Evolutionary conservation across 2,329 filamentous ascomycete genomes (phyloP).

Genomic region (Xylariales sp.): DNA sequence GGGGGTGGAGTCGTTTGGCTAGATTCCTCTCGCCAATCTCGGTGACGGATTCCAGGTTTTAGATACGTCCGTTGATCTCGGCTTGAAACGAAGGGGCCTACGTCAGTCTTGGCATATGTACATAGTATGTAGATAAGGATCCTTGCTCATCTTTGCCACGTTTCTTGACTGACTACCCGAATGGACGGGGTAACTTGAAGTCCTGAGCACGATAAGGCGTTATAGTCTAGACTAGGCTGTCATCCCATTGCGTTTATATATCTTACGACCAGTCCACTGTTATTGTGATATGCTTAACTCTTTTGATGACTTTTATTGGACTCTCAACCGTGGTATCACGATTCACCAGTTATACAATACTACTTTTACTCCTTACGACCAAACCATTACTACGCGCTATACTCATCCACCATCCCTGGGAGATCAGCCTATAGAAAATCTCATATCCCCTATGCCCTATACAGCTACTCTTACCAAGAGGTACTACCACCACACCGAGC

Average conservation of each 20-base stretch:
- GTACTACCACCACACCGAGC: conserved; percentile 31
- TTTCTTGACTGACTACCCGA: neutral
- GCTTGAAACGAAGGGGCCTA: conserved; percentile 20
- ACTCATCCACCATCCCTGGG: neutral
- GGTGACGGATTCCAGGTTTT: conserved; percentile 18
- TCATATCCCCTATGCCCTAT: conserved; percentile 29
- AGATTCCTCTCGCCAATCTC: conserved; percentile 24
- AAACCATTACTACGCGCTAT: neutral
- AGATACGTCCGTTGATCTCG: conserved; percentile 16
- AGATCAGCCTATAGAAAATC: neutral
- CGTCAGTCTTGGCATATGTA: conserved; percentile 16
- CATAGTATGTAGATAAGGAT: conserved; percentile 9
- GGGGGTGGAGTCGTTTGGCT: conserved; percentile 24
- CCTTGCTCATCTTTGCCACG: neutral
- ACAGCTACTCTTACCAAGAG: conserved; percentile 34
- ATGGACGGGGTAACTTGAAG: neutral
- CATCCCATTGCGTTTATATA: neutral
- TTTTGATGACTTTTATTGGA: neutral
- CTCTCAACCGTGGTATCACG: neutral
- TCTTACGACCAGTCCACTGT: neutral
- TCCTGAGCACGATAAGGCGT: conserved; percentile 2
- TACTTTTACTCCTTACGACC: neutral
- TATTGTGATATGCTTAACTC: neutral
- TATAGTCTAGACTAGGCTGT: neutral
- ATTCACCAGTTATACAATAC: neutral